Evolutionary conservation across 2,329 filamentous ascomycete genomes (phyloP).

Genomic region (Colletotrichum tamarilloi): DNA sequence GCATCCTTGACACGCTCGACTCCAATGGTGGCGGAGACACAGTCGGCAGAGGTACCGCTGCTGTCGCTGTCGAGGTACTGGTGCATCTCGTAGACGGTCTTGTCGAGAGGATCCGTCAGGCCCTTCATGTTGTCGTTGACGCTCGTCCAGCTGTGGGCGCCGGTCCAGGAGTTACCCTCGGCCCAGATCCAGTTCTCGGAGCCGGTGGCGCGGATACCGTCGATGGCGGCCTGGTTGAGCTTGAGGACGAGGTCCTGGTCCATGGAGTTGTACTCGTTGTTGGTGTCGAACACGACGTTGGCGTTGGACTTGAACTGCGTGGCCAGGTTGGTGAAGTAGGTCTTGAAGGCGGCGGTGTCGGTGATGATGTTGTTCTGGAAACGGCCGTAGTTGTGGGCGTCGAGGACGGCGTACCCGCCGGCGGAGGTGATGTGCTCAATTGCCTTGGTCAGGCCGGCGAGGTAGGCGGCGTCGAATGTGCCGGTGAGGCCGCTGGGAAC

Average conservation of each 20-base stretch:
- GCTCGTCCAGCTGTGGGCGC: conserved; percentile 51
- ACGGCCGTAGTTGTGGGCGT: conserved; percentile 67
- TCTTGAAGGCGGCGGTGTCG: conserved; percentile 58
- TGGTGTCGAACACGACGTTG: conserved; percentile 67
- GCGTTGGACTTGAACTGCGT: conserved; percentile 58
- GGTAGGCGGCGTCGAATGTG: conserved; percentile 50
- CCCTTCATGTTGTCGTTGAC: conserved; percentile 47
- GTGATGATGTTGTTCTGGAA: conserved; percentile 61
- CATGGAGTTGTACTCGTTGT: conserved; percentile 71
- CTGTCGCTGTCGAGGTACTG: conserved; percentile 62
- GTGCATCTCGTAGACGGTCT: conserved; percentile 62
- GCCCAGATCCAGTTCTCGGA: conserved; percentile 61
- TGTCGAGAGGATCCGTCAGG: conserved; percentile 54
- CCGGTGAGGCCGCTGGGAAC: conserved; percentile 56
- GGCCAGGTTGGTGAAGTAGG: conserved; percentile 64
- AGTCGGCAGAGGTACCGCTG: conserved; percentile 54
- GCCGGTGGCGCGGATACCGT: conserved; percentile 65
- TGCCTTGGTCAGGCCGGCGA: conserved; percentile 46
- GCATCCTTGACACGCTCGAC: conserved; percentile 54
- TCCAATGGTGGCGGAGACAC: conserved; percentile 56
- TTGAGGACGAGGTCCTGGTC: conserved; percentile 63
- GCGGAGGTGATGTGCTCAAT: conserved; percentile 45
- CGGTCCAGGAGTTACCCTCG: conserved; percentile 60
- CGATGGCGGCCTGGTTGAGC: conserved; percentile 68
- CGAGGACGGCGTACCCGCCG: conserved; percentile 57